These are phyloP conservation scores for Kondoa subrosea DNA, from an alignment of 768 basidiomycete genomes.

Conservation along the genomic window DNA sequence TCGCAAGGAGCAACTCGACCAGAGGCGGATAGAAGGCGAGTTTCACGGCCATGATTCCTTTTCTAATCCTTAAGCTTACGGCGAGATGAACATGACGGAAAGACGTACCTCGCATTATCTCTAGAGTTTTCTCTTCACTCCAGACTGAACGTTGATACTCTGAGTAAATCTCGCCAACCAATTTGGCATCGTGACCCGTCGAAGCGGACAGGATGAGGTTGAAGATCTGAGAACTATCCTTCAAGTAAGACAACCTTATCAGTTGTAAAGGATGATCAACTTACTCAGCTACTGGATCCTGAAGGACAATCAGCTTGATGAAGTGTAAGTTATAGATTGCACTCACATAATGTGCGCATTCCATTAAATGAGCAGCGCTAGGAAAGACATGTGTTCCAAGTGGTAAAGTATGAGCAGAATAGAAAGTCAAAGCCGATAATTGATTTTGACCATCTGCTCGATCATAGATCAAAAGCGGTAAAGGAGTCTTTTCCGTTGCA, in stretches of 20 bases:
- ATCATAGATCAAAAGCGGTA: neutral
- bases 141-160: neutral
- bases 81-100: too few species aligned
- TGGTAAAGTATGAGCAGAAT: neutral
- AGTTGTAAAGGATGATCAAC: too few species aligned
- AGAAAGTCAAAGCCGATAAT: neutral
- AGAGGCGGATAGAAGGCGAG: neutral
- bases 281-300: neutral
- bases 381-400: neutral
- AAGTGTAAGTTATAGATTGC: neutral
- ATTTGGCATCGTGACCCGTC: neutral
- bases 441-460: neutral
- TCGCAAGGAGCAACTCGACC: neutral
- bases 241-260: too few species aligned
- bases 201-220: neutral
- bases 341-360: neutral
- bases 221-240: neutral
- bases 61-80: too few species aligned
- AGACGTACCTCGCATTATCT: neutral
- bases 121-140: neutral
- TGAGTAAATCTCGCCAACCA: neutral
- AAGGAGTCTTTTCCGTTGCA: neutral
- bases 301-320: neutral
- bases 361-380: neutral
- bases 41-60: neutral